Percentiles rank a stretch among this genome's conserved stretches.
Conservation (phyloP, 768 basidiomycete genomes). For the Lactarius indigo region DNA sequence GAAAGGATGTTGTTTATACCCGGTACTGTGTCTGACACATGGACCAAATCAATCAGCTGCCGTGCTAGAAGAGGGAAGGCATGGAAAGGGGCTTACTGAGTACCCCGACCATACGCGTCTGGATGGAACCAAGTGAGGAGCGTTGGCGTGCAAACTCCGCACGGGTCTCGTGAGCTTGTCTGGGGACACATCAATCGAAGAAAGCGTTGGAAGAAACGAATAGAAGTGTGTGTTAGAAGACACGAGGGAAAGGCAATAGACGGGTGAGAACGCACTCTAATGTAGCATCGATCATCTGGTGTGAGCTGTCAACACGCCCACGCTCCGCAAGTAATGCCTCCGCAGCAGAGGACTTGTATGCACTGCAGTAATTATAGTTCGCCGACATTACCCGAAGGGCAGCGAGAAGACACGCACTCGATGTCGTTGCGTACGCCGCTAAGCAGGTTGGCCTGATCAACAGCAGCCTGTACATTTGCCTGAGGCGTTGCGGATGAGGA, state of each 20-base stretch:
- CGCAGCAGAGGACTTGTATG: constrained; percentile 85
- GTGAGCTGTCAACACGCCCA: constrained; percentile 85
- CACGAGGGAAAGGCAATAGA: background rate
- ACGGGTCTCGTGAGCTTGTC: constrained; percentile 96
- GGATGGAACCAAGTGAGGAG: constrained; percentile 69
- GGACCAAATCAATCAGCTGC: background rate
- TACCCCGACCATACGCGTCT: constrained; percentile 78
- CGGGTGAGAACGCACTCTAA: constrained; percentile 58
- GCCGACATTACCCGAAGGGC: background rate
- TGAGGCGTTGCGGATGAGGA: constrained; percentile 28
- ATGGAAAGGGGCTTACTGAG: constrained; percentile 53
- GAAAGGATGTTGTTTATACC: constrained; percentile 86
- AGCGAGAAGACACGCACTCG: constrained; percentile 52
- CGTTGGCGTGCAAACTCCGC: constrained; percentile 88
- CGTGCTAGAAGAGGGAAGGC: background rate
- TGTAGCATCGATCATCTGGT: constrained; percentile 91
- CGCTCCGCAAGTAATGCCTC: constrained; percentile 88
- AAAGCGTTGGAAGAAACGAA: constrained; percentile 9
- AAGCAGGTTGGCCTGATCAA: constrained; percentile 85
- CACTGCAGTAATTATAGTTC: constrained; percentile 42
- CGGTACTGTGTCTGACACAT: constrained; percentile 72
- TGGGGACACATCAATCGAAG: constrained; percentile 33
- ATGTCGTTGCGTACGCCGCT: constrained; percentile 94
- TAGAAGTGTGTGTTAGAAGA: background rate
- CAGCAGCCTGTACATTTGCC: constrained; percentile 77